Conservation (phyloP, 495 filamentous ascomycete genomes). For the Aspergillus indologenus region DNA sequence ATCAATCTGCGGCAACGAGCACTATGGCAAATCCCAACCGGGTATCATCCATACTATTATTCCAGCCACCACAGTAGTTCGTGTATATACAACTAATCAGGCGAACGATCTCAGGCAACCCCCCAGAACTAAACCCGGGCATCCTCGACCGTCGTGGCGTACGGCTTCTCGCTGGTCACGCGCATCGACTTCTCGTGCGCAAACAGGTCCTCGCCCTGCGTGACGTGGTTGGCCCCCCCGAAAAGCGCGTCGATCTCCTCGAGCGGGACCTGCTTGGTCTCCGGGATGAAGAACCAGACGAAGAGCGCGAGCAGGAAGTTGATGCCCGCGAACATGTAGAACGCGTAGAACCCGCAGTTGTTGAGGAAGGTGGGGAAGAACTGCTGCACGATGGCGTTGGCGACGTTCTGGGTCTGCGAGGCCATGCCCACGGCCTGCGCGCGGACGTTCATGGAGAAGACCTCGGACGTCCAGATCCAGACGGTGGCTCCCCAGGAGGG, state of each 20-base stretch:
- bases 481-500: constrained; percentile 65
- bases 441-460: constrained; percentile 66
- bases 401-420: constrained; percentile 63
- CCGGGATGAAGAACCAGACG: constrained; percentile 70
- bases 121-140: neutral
- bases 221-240: constrained; percentile 56
- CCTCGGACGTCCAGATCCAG: constrained; percentile 66
- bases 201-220: constrained; percentile 46
- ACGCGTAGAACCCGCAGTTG: constrained; percentile 53
- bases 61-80: too few relatives aligned
- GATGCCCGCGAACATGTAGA: constrained; percentile 51
- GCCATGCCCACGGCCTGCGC: constrained; percentile 68
- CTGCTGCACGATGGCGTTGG: constrained; percentile 61
- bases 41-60: neutral
- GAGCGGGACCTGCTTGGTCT: constrained; percentile 66
- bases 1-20: too few relatives aligned
- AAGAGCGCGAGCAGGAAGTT: constrained; percentile 64
- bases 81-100: neutral
- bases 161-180: constrained; percentile 25
- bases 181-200: constrained; percentile 26
- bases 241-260: constrained; percentile 65
- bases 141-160: constrained; percentile 28
- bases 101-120: neutral
- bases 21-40: too few relatives aligned
- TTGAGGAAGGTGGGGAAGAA: constrained; percentile 65